Evolutionary conservation across 306 rosid genomes (phyloP).

Genomic region (Gastrolobium villosum): DNA sequence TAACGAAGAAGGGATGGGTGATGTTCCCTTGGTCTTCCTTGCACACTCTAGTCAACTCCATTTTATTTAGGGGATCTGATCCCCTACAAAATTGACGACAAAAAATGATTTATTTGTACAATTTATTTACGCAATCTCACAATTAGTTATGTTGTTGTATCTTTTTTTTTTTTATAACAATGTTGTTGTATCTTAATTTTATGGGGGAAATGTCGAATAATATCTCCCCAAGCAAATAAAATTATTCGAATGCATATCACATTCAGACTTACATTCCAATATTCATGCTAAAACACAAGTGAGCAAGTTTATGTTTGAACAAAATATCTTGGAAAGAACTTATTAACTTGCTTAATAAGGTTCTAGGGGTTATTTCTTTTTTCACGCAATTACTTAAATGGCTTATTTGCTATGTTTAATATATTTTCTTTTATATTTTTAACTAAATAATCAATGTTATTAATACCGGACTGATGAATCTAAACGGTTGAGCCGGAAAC

Average conservation of each 20-base stretch:
- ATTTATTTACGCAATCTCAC: background rate
- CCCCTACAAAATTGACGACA: slow-evolving; percentile 11
- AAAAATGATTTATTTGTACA: background rate
- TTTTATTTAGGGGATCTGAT: slow-evolving; percentile 9
- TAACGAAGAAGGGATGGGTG: slow-evolving; percentile 30
- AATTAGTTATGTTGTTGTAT: background rate
- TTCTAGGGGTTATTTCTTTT: background rate
- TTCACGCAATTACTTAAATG: background rate
- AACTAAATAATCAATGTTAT: background rate
- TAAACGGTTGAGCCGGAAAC: too few species aligned
- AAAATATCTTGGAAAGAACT: background rate
- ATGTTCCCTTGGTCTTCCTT: slow-evolving; percentile 24
- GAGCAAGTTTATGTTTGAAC: background rate
- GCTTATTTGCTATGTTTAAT: background rate
- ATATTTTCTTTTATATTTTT: background rate
- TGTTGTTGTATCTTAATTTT: slow-evolving; percentile 3
- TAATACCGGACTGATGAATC: too few species aligned
- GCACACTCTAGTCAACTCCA: slow-evolving; percentile 33
- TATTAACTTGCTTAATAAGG: background rate
- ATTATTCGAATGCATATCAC: background rate
- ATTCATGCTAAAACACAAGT: background rate
- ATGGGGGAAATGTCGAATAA: background rate
- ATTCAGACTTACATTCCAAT: background rate
- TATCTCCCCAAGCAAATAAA: background rate
- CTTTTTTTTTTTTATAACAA: too few species aligned